phyloP scores from a whole-genome alignment of 768 basidiomycete species.

The Panellus pusillus region DNA sequence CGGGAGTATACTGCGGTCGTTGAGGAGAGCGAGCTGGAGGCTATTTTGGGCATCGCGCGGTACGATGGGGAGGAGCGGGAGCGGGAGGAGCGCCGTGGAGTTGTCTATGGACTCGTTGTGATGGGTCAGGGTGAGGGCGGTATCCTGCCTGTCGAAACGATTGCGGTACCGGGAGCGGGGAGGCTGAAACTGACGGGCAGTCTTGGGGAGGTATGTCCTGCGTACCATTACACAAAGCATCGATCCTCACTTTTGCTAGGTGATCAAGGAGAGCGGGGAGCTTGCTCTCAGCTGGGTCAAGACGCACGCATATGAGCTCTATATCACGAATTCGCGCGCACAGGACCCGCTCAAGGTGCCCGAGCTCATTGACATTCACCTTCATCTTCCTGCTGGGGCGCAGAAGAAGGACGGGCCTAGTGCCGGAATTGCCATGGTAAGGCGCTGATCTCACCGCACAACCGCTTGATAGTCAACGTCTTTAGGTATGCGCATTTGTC shows the following conservation, averaged over 20 bases:
- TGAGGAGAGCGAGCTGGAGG: slow-evolving; percentile 72
- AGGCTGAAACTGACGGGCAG: slow-evolving; percentile 77
- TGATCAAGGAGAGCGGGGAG: slow-evolving; percentile 90
- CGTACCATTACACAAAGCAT: not conserved
- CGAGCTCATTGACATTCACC: slow-evolving; percentile 76
- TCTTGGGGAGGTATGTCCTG: slow-evolving; percentile 62
- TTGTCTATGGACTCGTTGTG: slow-evolving; percentile 88
- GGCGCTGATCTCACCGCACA: slow-evolving; percentile 16
- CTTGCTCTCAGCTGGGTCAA: slow-evolving; percentile 93
- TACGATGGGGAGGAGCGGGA: slow-evolving; percentile 83
- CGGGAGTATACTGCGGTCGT: slow-evolving; percentile 60
- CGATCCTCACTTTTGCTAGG: slow-evolving; percentile 39
- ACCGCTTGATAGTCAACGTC: not conserved
- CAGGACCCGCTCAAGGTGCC: slow-evolving; percentile 77
- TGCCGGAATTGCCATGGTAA: slow-evolving; percentile 86
- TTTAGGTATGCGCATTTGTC: slow-evolving; percentile 79
- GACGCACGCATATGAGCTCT: slow-evolving; percentile 76
- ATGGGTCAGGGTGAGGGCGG: slow-evolving; percentile 87
- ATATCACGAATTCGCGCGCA: slow-evolving; percentile 66
- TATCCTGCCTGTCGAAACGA: slow-evolving; percentile 82
- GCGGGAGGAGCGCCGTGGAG: slow-evolving; percentile 67
- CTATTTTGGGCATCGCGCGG: slow-evolving; percentile 76
- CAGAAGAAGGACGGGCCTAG: slow-evolving; percentile 94
- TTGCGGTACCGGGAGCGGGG: slow-evolving; percentile 74
- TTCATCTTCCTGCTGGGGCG: slow-evolving; percentile 87